These are phyloP conservation scores for Cryoendolithus antarcticus DNA, from an alignment of 2,329 filamentous ascomycete species.

Conservation along the genomic window DNA sequence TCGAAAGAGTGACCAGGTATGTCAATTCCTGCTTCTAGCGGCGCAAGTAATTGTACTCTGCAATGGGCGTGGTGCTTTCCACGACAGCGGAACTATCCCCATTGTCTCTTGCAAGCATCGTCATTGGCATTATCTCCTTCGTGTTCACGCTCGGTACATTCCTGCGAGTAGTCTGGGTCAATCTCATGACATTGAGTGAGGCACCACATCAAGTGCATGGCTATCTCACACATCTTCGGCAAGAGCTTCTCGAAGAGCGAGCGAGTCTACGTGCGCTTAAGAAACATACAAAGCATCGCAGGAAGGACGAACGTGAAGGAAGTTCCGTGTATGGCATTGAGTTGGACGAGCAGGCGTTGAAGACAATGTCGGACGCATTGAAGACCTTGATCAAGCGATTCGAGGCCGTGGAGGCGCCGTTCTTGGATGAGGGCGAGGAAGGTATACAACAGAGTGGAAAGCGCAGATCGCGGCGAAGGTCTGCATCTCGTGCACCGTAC, in stretches of 20 bases:
- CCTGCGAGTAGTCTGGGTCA: conserved; percentile 29
- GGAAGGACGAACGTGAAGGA: conserved; percentile 1
- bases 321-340: conserved; percentile 14
- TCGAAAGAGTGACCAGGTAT: too few relatives aligned
- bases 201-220: conserved; percentile 28
- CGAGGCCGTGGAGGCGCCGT: conserved; percentile 25
- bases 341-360: conserved; percentile 24
- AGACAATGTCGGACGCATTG: conserved; percentile 25
- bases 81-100: conserved; percentile 19
- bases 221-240: conserved; percentile 28
- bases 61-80: conserved; percentile 23
- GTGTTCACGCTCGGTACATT: conserved; percentile 31
- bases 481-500: conserved; percentile 11
- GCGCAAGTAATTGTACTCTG: too few relatives aligned
- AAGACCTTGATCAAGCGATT: conserved; percentile 26
- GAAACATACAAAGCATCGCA: conserved; percentile 5
- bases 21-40: too few relatives aligned
- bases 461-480: conserved; percentile 9
- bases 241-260: conserved; percentile 30
- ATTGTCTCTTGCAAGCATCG: conserved; percentile 23
- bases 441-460: conserved; percentile 13
- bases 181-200: conserved; percentile 25
- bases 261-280: conserved; percentile 21
- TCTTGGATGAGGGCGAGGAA: conserved; percentile 19
- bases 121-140: conserved; percentile 32